phyloP scores from a whole-genome alignment of 306 rosid species.

The Vigna reflexopilosa region DNA sequence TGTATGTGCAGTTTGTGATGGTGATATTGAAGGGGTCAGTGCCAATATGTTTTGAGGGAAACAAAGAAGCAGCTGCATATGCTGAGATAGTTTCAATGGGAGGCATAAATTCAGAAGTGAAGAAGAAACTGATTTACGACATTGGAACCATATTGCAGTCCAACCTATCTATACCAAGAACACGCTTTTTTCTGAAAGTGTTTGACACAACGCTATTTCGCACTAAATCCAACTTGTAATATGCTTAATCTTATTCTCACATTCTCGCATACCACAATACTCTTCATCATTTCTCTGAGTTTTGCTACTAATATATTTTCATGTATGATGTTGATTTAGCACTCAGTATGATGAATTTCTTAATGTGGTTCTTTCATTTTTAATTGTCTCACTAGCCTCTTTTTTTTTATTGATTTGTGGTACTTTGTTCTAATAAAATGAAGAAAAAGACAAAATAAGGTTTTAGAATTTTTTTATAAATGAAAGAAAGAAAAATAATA shows the following conservation, averaged over 20 bases:
- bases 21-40: conserved; percentile 88
- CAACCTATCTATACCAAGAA: conserved; percentile 61
- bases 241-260: conserved; percentile 5
- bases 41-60: conserved; percentile 66
- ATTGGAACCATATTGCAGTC: conserved; percentile 71
- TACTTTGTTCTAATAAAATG: no score
- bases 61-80: conserved; percentile 76
- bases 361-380: neutral
- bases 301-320: neutral
- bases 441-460: no score
- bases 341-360: neutral
- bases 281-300: neutral
- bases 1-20: conserved; percentile 78
- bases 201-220: conserved; percentile 69
- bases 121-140: conserved; percentile 68
- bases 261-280: neutral
- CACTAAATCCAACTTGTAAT: conserved; percentile 58
- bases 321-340: no score
- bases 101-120: conserved; percentile 74
- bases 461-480: no score
- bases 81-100: conserved; percentile 92
- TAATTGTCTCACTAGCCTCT: no score
- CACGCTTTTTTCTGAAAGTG: conserved; percentile 88
- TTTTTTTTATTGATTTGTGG: no score
- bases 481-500: no score